Conservation (phyloP, 2,329 filamentous ascomycete species). For the Trematosphaeria pertusa region DNA sequence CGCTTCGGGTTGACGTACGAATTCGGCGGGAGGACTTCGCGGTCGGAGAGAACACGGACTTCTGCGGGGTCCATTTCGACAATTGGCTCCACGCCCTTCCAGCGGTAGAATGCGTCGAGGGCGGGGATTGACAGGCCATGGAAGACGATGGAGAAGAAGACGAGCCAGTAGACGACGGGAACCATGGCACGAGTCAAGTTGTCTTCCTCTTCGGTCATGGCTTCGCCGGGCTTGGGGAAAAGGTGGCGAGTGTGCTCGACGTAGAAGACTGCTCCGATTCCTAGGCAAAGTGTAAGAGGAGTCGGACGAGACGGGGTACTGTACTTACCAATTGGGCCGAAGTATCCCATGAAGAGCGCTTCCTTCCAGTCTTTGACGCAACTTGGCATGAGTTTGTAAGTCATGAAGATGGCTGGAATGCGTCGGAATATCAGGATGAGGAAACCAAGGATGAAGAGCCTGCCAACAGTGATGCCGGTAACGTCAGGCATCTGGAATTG, state of each 20-base stretch:
- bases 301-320: slow-evolving; percentile 8
- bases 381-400: slow-evolving; percentile 63
- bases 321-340: slow-evolving; percentile 49
- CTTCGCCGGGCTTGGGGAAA: slow-evolving; percentile 51
- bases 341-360: slow-evolving; percentile 67
- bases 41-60: slow-evolving; percentile 47
- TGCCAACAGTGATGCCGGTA: slow-evolving; percentile 60
- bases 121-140: slow-evolving; percentile 59
- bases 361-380: slow-evolving; percentile 63
- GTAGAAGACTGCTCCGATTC: slow-evolving; percentile 55
- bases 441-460: slow-evolving; percentile 60
- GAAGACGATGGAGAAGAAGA: slow-evolving; percentile 55
- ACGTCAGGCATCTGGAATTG: slow-evolving; percentile 61
- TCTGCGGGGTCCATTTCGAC: slow-evolving; percentile 47
- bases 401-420: slow-evolving; percentile 62
- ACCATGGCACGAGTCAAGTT: slow-evolving; percentile 49
- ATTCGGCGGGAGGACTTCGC: slow-evolving; percentile 51
- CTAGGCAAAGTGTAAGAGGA: slow-evolving; percentile 23
- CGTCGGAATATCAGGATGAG: slow-evolving; percentile 63
- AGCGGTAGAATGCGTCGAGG: slow-evolving; percentile 51
- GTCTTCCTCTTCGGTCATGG: slow-evolving; percentile 50
- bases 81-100: slow-evolving; percentile 52
- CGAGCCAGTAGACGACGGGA: slow-evolving; percentile 57
- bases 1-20: slow-evolving; percentile 41
- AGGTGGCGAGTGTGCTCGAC: slow-evolving; percentile 55